phyloP scores from a whole-genome alignment of 306 rosid species.

The Vachellia pachyceras region DNA sequence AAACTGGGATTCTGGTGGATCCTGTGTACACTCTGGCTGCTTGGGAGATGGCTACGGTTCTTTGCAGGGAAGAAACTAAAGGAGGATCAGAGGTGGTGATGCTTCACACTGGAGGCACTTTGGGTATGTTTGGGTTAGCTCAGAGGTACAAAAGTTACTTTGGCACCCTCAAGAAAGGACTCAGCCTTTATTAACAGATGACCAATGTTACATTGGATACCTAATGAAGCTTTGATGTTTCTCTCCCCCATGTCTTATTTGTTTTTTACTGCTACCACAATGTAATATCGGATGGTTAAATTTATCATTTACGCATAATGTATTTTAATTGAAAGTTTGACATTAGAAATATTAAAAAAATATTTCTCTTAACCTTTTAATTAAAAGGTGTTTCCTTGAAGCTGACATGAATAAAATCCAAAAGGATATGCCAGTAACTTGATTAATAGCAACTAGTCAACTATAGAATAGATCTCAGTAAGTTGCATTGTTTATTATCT shows the following conservation, averaged over 20 bases:
- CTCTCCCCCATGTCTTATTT: not conserved
- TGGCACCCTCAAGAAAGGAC: slow-evolving; percentile 49
- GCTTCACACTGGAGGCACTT: slow-evolving; percentile 93
- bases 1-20: slow-evolving; percentile 86
- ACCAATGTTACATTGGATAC: not conserved
- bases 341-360: not conserved
- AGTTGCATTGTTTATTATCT: not conserved
- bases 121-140: slow-evolving; percentile 89
- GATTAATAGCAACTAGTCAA: no score
- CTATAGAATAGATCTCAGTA: not conserved
- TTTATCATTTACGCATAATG: not conserved
- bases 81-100: slow-evolving; percentile 62
- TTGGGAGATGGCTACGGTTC: slow-evolving; percentile 77
- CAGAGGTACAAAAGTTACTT: slow-evolving; percentile 87
- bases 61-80: slow-evolving; percentile 51
- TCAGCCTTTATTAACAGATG: slow-evolving; percentile 1
- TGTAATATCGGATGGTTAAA: not conserved
- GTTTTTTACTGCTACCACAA: not conserved
- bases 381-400: not conserved
- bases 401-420: not conserved
- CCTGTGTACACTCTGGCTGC: slow-evolving; percentile 95
- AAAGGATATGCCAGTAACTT: not conserved
- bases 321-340: slow-evolving; percentile 1
- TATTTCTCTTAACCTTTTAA: not conserved
- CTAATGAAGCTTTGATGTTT: slow-evolving; percentile 10